Evolutionary conservation across 2,329 filamentous ascomycete genomes (phyloP).

Genomic region (Neofusicoccum laricinum): DNA sequence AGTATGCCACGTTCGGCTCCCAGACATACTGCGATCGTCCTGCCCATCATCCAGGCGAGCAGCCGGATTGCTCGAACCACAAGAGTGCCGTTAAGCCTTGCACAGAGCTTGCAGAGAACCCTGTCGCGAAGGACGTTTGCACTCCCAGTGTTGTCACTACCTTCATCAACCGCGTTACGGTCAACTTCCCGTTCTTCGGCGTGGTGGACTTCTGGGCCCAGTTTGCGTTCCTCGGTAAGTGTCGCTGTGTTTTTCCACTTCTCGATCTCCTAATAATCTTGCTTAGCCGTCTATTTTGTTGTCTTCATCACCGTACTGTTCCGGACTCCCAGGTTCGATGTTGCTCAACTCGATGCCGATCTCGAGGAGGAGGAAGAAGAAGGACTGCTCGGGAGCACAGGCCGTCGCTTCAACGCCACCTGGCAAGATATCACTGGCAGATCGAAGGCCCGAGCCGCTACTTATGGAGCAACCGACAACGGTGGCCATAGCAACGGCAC

Average conservation of each 20-base stretch:
- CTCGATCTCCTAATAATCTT: neutral
- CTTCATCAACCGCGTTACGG: conserved; percentile 85
- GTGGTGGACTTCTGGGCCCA: conserved; percentile 94
- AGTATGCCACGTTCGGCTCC: conserved; percentile 90
- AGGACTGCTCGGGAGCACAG: conserved; percentile 79
- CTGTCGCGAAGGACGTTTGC: conserved; percentile 75
- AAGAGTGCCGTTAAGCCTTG: conserved; percentile 74
- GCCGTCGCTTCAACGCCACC: conserved; percentile 76
- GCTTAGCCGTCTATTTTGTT: conserved; percentile 65
- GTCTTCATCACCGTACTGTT: conserved; percentile 78
- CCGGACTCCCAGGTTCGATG: conserved; percentile 72
- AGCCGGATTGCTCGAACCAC: conserved; percentile 72
- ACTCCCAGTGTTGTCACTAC: conserved; percentile 89
- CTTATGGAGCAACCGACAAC: conserved; percentile 19
- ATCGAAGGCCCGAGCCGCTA: conserved; percentile 23
- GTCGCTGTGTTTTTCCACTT: neutral
- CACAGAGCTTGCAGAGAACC: conserved; percentile 69
- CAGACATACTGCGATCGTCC: conserved; percentile 88
- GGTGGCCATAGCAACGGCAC: neutral
- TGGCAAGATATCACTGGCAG: conserved; percentile 83
- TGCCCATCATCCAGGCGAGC: conserved; percentile 58
- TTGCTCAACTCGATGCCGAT: conserved; percentile 79
- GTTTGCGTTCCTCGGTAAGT: conserved; percentile 74
- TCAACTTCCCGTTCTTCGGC: conserved; percentile 95
- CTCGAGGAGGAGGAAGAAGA: conserved; percentile 92